Evolutionary conservation across 768 basidiomycete species (phyloP), one percentile per base, ranked within the genome.

Genomic region (Amanita subjunquillea): DNA sequence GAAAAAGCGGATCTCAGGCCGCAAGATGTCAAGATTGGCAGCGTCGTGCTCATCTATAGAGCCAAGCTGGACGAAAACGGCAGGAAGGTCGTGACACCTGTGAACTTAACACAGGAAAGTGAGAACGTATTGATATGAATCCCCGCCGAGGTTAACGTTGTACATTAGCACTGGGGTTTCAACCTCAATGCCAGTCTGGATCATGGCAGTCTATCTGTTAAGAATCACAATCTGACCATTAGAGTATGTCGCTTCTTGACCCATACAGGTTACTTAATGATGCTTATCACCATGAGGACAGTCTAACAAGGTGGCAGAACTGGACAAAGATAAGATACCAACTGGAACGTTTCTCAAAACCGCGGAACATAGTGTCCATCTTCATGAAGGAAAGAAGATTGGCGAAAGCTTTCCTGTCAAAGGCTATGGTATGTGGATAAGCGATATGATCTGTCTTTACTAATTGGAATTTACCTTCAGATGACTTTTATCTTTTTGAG

Each of bases 51-150:
- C 9, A 72, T 84, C 10, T 90, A 90, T 61, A 74, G 87, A 23
- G 84, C 85, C 4, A 83, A 77, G 62, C 65, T 88, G n/a, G 75
- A 78, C 40, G 69, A 67, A 29, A 65, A 64, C 8, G 67, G 67
- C 27, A 65, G 61, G 59, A 72, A 71, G 55, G 59, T 58, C 23
- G 82, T 88, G 4, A 87, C 85, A 3, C 85, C 86, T 0, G 70
- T 88, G 47, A 90, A 90, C 60, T 64, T 88, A 12, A 87, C 86
- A 6, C 85, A 87, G 76, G 85, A 85, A 58, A 36, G 73, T 55
- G 2, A 30, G 2, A 48, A 47, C 17, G 13, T 30, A 23, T 32
- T 39, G 27, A 25, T 50, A 52, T 29, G 40, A 54, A 41, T 51
- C 43, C 27, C 54, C 36, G 23, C 23, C n/a, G 12, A 46, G 7